phyloP scores from a whole-genome alignment of 2,329 filamentous ascomycete genomes.

The Drechslerella stenobrocha region DNA sequence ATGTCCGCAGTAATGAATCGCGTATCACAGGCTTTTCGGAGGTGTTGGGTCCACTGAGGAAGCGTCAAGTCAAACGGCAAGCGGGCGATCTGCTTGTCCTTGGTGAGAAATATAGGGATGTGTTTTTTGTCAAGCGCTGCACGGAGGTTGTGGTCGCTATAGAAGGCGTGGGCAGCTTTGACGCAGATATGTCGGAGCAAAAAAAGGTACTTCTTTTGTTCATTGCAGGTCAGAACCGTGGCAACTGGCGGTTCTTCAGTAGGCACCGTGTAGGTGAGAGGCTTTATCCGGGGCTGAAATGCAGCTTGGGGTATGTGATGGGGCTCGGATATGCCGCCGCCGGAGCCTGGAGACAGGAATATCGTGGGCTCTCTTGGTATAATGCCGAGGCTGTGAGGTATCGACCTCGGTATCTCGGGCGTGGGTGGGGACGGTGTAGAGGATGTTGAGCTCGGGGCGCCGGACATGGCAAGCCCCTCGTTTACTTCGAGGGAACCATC shows the following conservation, averaged over 20 bases:
- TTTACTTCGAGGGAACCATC: conserved; percentile 3
- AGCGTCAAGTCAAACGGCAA: conserved; percentile 48
- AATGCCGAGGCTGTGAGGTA: neutral
- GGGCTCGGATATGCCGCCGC: neutral
- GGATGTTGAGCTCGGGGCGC: neutral
- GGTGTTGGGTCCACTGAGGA: conserved; percentile 52
- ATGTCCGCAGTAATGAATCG: conserved; percentile 49
- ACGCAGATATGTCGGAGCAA: conserved; percentile 20
- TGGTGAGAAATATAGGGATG: conserved; percentile 27
- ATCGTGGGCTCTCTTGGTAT: neutral
- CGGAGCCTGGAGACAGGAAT: neutral
- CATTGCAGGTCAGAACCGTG: conserved; percentile 1
- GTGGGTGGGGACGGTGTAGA: neutral
- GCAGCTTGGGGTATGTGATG: neutral
- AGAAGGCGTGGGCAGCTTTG: conserved; percentile 21
- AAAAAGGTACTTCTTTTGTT: conserved; percentile 20
- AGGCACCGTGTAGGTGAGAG: neutral
- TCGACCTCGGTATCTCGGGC: neutral
- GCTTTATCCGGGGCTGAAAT: neutral
- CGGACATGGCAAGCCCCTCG: neutral
- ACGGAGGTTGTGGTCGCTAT: conserved; percentile 7
- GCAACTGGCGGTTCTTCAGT: conserved; percentile 11
- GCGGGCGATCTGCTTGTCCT: conserved; percentile 28
- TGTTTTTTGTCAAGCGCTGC: conserved; percentile 24
- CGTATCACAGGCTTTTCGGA: conserved; percentile 50